Evolutionary conservation across 1,284 basidiomycete species (phyloP).

Genomic region (Amylostereum chailletii): DNA sequence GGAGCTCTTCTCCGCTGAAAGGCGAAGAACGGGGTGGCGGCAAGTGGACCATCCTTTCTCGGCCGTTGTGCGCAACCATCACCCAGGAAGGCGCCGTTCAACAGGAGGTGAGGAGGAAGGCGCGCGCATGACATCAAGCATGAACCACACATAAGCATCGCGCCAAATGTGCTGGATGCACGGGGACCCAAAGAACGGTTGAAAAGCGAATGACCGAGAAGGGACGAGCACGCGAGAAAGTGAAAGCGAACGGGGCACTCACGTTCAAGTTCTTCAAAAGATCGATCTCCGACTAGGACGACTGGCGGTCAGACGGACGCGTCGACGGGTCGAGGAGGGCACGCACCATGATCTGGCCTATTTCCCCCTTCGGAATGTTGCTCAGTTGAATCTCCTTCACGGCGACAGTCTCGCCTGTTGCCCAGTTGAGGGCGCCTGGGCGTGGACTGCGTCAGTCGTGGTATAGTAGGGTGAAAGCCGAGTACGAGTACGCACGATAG

Average conservation of each 20-base stretch:
- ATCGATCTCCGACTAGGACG: slow-evolving; percentile 84
- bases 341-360: slow-evolving; percentile 94
- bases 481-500: slow-evolving; percentile 56
- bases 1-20: too few relatives aligned
- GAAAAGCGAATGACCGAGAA: neutral
- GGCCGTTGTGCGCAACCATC: too few relatives aligned
- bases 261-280: slow-evolving; percentile 94
- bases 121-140: too few relatives aligned
- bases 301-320: slow-evolving; percentile 7
- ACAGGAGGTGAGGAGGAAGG: too few relatives aligned
- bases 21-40: too few relatives aligned
- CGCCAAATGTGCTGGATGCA: too few relatives aligned
- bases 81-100: too few relatives aligned
- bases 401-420: slow-evolving; percentile 92
- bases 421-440: slow-evolving; percentile 88
- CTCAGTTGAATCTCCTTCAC: slow-evolving; percentile 92
- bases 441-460: slow-evolving; percentile 3
- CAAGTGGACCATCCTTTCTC: too few relatives aligned
- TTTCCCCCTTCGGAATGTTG: slow-evolving; percentile 87
- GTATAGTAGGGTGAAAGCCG: neutral
- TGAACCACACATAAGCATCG: too few relatives aligned
- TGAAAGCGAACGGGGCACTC: slow-evolving; percentile 16
- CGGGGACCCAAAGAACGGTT: too few relatives aligned
- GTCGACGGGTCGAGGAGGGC: neutral
- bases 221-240: neutral